These are phyloP conservation scores for Agapanthus africanus DNA, from an alignment of 106 monocot species.

Conservation along the genomic window DNA sequence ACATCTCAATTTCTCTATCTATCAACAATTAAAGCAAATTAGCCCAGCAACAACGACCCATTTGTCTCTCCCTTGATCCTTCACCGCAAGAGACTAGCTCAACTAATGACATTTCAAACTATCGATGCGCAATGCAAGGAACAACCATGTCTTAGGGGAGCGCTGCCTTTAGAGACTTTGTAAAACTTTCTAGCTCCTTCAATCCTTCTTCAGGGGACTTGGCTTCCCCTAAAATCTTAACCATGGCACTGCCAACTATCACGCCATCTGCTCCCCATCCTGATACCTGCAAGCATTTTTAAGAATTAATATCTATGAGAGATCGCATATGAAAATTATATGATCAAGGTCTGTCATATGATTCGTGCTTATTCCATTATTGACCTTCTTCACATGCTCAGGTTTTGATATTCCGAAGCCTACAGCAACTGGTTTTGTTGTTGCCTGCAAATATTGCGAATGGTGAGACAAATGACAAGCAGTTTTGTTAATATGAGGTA, in stretches of 20 bases:
- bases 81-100: no score
- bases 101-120: no score
- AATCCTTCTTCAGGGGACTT: constrained; percentile 52
- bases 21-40: no score
- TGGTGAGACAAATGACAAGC: background rate
- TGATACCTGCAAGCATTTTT: constrained; percentile 29
- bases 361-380: background rate
- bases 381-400: constrained; percentile 64
- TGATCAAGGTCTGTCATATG: background rate
- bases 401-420: constrained; percentile 78
- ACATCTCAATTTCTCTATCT: no score
- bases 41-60: no score
- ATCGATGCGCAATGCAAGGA: no score
- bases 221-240: constrained; percentile 43
- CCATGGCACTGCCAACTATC: constrained; percentile 74
- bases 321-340: background rate
- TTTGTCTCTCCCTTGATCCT: no score
- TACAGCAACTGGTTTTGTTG: constrained; percentile 60
- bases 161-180: constrained; percentile 43
- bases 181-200: constrained; percentile 46
- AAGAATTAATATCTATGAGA: background rate
- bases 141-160: constrained; percentile 33
- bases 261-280: constrained; percentile 84
- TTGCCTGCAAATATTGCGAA: constrained; percentile 27
- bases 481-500: background rate